These are phyloP conservation scores for Tilletia setariae DNA, from an alignment of 1,284 basidiomycete species.

Conservation along the genomic window DNA sequence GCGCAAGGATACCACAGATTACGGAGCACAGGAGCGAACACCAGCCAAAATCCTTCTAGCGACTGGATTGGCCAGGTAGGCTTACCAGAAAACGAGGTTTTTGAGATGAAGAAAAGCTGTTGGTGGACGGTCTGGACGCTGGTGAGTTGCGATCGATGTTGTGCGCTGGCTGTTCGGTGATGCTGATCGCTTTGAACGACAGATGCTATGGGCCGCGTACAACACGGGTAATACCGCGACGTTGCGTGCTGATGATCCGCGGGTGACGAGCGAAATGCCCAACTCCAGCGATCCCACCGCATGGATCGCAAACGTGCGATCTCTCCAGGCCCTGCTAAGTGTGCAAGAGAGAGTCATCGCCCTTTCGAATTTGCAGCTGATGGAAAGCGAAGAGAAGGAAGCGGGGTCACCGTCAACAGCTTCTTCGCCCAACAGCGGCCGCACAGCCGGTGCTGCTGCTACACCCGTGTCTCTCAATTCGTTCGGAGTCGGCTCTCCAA, in stretches of 20 bases:
- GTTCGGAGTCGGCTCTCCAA: conserved; percentile 9
- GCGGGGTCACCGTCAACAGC: neutral
- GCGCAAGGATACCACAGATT: conserved; percentile 44
- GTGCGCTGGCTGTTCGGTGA: conserved; percentile 22
- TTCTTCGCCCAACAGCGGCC: neutral
- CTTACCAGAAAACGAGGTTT: conserved; percentile 24
- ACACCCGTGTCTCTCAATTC: neutral
- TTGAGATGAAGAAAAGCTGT: conserved; percentile 45
- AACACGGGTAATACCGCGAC: conserved; percentile 46
- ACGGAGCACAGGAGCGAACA: conserved; percentile 28
- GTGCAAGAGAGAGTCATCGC: conserved; percentile 46
- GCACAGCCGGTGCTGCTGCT: neutral
- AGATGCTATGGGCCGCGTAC: conserved; percentile 25
- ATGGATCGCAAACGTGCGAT: conserved; percentile 39
- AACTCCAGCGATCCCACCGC: conserved; percentile 25
- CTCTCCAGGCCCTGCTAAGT: conserved; percentile 39
- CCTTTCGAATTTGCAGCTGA: conserved; percentile 26
- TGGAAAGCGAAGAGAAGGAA: neutral
- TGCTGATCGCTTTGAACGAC: neutral
- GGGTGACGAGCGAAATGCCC: conserved; percentile 46
- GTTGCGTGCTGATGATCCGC: conserved; percentile 46
- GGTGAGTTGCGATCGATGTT: conserved; percentile 28
- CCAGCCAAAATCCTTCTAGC: neutral
- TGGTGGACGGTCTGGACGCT: conserved; percentile 49
- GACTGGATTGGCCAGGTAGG: neutral